A percentile compares a stretch with the other conserved stretches of the same genome.
Evolutionary conservation across 441 rosid species (phyloP).

Genomic region (Populus hybrid): DNA sequence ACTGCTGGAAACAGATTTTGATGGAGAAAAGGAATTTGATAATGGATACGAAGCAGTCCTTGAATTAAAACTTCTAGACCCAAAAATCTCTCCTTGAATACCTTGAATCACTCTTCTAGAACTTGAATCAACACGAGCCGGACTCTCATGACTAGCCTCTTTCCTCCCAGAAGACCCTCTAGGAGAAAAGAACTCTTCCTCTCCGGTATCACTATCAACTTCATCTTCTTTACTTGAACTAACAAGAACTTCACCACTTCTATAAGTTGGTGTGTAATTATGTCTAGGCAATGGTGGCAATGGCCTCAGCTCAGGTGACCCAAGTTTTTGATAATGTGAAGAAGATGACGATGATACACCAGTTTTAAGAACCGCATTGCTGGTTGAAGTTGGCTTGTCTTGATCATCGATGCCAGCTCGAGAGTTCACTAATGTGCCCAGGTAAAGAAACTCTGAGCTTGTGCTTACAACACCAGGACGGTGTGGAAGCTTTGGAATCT

Average conservation of each 20-base stretch:
- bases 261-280: constrained; percentile 32
- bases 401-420: constrained; percentile 32
- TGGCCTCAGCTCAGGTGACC: constrained; percentile 82
- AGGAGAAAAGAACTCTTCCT: constrained; percentile 82
- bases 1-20: constrained; percentile 39
- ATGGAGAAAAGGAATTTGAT: constrained; percentile 58
- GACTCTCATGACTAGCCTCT: constrained; percentile 32
- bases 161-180: constrained; percentile 68
- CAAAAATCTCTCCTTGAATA: constrained; percentile 35
- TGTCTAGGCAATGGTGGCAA: constrained; percentile 70
- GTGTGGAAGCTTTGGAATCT: constrained; percentile 29
- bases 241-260: constrained; percentile 39
- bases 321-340: constrained; percentile 48
- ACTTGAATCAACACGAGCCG: constrained; percentile 32
- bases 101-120: constrained; percentile 41
- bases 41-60: constrained; percentile 50
- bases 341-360: constrained; percentile 50
- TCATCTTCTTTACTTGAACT: constrained; percentile 33
- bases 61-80: constrained; percentile 53
- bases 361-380: constrained; percentile 39
- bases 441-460: constrained; percentile 70
- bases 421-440: constrained; percentile 67
- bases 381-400: constrained; percentile 26
- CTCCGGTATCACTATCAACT: constrained; percentile 40
- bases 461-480: constrained; percentile 38